Conservation (phyloP, 2,329 filamentous ascomycete species). For the Trichoderma sp. region DNA sequence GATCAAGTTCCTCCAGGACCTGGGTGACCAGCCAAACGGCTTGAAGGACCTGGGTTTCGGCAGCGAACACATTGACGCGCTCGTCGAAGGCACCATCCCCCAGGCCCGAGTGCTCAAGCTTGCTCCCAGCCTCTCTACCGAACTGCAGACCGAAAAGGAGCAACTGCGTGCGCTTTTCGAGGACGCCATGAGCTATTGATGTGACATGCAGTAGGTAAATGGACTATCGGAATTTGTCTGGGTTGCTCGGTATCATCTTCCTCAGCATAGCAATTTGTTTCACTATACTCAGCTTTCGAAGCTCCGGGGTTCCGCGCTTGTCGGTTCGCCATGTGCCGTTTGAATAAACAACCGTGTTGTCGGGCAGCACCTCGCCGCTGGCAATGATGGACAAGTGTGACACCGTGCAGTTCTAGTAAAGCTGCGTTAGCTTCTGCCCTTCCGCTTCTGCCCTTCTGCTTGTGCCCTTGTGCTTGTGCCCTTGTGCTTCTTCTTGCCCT, state of each 20-base stretch:
- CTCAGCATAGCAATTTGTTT: conserved; percentile 69
- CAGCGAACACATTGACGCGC: conserved; percentile 70
- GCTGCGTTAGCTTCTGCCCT: conserved; percentile 7
- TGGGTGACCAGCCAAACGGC: conserved; percentile 90
- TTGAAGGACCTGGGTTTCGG: conserved; percentile 82
- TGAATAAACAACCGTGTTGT: conserved; percentile 71
- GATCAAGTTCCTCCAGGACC: conserved; percentile 73
- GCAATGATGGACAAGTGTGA: conserved; percentile 63
- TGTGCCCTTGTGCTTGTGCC: no score
- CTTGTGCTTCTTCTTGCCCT: not conserved
- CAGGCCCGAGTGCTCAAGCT: conserved; percentile 89
- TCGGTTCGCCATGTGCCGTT: conserved; percentile 62
- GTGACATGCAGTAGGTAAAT: not conserved
- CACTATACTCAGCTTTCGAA: conserved; percentile 64
- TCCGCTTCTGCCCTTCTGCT: no score
- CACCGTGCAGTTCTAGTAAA: conserved; percentile 66
- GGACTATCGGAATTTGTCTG: conserved; percentile 50
- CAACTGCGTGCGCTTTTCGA: conserved; percentile 73
- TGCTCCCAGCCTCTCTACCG: conserved; percentile 76
- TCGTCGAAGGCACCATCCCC: conserved; percentile 94
- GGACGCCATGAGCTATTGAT: conserved; percentile 49
- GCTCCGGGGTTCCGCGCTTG: conserved; percentile 61
- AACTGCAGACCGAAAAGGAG: conserved; percentile 70
- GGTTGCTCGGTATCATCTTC: conserved; percentile 67
- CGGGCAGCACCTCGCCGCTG: conserved; percentile 61